Evolutionary conservation across 768 basidiomycete genomes (phyloP), one percentile per base, ranked within the genome.

Genomic region (Tricholoma matsutake): DNA sequence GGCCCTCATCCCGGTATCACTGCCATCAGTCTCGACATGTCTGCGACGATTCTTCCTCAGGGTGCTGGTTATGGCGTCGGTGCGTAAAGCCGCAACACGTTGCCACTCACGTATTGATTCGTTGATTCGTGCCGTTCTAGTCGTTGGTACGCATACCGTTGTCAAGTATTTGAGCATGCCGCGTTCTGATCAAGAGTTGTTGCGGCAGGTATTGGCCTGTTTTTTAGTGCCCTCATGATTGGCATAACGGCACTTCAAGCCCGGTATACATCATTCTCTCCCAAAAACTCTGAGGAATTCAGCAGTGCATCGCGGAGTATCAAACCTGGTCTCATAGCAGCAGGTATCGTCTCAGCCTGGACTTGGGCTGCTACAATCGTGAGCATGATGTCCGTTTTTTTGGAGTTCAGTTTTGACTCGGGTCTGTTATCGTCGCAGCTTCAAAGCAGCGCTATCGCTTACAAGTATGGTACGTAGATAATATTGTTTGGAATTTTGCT

Each of bases 271-370:
- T 80, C 83, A 0, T 91, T 87, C 71, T 91, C 91, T 4, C 87
- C 89, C 16, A 84, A 83, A 61, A 88, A 82, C 62, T 86, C 92
- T 0, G 93, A 95, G 72, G 91, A 93, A 69, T 93, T 93, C 66
- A 88, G 85, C 57, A 89, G 86, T 63, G 91, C 92, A 7, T 92
- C 89, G 1, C 81, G 92, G 32, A 88, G 87, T 59, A 83, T 96
- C 58, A 95, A 95, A 65, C 93, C 96, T 7, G 95, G 95, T 11
- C 79, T 98, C 49, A 95, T 97, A 61, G 94, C 94, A 0, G 86
- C 92, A 29, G 95, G 95, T 1, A 96, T 97, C 61, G 94, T 96
- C 20, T 89, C 87, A 18, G 93, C 94, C 0, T 96, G 94, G 93
- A 94, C 92, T n/a, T 91, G 88, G 79, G 89, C 89, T 2, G 91